Evolutionary conservation across 371 early-diverging fungal species (phyloP).

Genomic region (Nosema muscidifuracis): DNA sequence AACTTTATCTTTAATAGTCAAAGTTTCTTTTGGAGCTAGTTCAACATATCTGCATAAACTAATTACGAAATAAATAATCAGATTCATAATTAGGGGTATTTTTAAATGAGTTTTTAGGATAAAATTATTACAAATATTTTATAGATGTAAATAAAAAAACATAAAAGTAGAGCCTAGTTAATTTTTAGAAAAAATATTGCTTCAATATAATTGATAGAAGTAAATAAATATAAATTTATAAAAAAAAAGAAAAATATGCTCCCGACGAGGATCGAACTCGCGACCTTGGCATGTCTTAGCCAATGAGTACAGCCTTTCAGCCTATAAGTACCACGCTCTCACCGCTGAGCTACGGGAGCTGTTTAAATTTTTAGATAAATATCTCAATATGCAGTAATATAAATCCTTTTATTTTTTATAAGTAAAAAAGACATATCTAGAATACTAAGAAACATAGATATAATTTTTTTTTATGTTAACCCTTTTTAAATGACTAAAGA

Average conservation of each 20-base stretch:
- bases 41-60: conserved; percentile 27
- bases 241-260: conserved; percentile 26
- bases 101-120: background rate
- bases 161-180: too few relatives aligned
- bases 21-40: conserved; percentile 27
- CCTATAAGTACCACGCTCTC: conserved; percentile 52
- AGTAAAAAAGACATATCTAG: too few relatives aligned
- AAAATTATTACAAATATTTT: too few relatives aligned
- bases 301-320: conserved; percentile 33
- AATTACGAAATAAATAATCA: conserved; percentile 12
- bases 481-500: background rate
- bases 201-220: too few relatives aligned
- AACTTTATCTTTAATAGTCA: conserved; percentile 39
- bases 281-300: conserved; percentile 52
- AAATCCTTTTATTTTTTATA: too few relatives aligned
- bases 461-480: too few relatives aligned
- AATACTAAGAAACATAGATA: too few relatives aligned
- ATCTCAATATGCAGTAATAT: too few relatives aligned
- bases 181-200: too few relatives aligned
- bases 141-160: too few relatives aligned
- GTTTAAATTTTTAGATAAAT: too few relatives aligned
- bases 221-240: background rate
- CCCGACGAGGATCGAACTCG: conserved; percentile 48
- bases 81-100: conserved; percentile 18
- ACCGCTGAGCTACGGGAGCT: conserved; percentile 53